Conservation (phyloP, 1,284 basidiomycete species). For the Flammula alnicola region DNA sequence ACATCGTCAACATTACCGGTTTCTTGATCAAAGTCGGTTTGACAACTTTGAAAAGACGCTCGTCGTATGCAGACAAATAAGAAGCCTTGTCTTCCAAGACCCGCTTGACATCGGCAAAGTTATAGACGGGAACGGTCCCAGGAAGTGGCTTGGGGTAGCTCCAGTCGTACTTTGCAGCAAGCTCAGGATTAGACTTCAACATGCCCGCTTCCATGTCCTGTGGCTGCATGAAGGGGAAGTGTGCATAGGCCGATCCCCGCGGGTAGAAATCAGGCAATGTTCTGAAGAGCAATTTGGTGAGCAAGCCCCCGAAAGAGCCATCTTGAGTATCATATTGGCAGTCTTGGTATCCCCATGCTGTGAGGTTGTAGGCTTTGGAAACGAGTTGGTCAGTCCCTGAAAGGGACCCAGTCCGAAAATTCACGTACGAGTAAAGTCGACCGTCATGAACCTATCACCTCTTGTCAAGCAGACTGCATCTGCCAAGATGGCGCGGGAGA, state of each 20-base stretch:
- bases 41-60: conserved; percentile 30
- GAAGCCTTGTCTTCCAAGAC: conserved; percentile 35
- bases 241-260: conserved; percentile 59
- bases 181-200: conserved; percentile 27
- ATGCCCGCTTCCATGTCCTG: conserved; percentile 45
- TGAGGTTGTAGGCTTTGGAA: conserved; percentile 67
- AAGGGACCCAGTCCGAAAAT: not conserved
- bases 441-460: conserved; percentile 82
- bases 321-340: conserved; percentile 66
- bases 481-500: conserved; percentile 82
- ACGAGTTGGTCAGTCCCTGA: conserved; percentile 3
- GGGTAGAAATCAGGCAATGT: conserved; percentile 74
- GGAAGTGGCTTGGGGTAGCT: conserved; percentile 39
- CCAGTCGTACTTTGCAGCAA: conserved; percentile 55
- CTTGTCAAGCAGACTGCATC: conserved; percentile 78
- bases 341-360: conserved; percentile 78
- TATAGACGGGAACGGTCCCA: conserved; percentile 33
- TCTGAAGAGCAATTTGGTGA: conserved; percentile 73
- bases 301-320: conserved; percentile 73
- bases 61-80: conserved; percentile 38
- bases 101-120: conserved; percentile 38
- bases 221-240: conserved; percentile 69
- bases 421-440: conserved; percentile 70
- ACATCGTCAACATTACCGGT: conserved; percentile 16
- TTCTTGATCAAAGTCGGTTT: conserved; percentile 23